These are phyloP conservation scores for Chlamydomonas sphaeroides DNA, from an alignment of 139 green algal species.

Conservation along the genomic window DNA sequence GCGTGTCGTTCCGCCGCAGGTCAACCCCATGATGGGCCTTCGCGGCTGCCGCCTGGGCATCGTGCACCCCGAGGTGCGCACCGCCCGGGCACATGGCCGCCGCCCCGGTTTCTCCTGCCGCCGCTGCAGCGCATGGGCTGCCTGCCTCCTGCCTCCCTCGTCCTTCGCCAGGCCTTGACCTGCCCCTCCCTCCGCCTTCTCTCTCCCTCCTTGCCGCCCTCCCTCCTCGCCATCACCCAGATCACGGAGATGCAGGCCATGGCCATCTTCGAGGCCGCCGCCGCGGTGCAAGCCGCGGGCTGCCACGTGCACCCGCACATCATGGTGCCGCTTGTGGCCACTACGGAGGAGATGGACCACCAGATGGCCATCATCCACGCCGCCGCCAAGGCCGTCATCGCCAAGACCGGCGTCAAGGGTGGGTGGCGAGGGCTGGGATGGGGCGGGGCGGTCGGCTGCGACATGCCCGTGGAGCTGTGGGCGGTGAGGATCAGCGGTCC, in stretches of 20 bases:
- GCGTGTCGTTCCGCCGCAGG: not conserved
- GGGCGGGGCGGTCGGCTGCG: no score
- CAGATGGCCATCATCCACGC: constrained; percentile 62
- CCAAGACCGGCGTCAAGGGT: constrained; percentile 4
- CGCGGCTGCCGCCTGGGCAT: constrained; percentile 88
- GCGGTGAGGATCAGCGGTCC: no score
- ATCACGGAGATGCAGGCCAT: constrained; percentile 76
- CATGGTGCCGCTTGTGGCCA: constrained; percentile 91
- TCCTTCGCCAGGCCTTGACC: no score
- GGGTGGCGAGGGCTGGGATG: no score
- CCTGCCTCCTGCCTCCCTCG: no score
- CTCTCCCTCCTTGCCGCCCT: no score
- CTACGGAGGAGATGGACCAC: constrained; percentile 70
- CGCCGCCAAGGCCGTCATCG: constrained; percentile 47
- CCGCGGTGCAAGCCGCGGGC: constrained; percentile 63
- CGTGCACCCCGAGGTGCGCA: constrained; percentile 86
- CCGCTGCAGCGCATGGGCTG: no score
- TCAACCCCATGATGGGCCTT: constrained; percentile 91
- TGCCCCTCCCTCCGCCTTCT: no score
- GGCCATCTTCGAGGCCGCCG: constrained; percentile 85
- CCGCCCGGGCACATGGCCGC: no score
- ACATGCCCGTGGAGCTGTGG: no score
- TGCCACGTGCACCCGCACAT: constrained; percentile 76
- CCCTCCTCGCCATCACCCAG: no score
- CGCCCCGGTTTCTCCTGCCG: no score